These are phyloP conservation scores for Globisporangium recalcitrans DNA, from an alignment of 352 stramenopile species.

Conservation along the genomic window DNA sequence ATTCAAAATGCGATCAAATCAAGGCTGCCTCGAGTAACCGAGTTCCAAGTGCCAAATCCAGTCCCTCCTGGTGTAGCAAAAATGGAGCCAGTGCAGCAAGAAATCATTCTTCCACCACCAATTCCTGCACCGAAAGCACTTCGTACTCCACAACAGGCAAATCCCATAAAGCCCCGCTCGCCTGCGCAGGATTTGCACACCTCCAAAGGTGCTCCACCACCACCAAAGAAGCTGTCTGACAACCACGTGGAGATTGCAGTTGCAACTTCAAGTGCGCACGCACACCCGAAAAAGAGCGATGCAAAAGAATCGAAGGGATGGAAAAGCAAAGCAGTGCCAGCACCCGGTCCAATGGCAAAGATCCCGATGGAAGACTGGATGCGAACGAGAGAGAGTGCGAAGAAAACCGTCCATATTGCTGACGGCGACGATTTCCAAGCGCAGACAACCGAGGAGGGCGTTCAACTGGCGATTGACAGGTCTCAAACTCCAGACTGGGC, in stretches of 20 bases:
- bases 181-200: not conserved
- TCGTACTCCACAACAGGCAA: not conserved
- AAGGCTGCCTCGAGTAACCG: conserved; percentile 33
- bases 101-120: conserved; percentile 25
- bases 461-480: conserved; percentile 35
- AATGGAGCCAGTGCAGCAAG: conserved; percentile 3
- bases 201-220: not conserved
- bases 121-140: conserved; percentile 9
- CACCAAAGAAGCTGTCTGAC: not conserved
- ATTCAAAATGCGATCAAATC: conserved; percentile 68
- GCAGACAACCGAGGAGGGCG: not conserved
- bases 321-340: conserved; percentile 41
- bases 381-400: conserved; percentile 50
- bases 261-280: not conserved
- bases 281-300: conserved; percentile 11
- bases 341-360: conserved; percentile 44
- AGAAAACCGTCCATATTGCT: conserved; percentile 32
- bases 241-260: not conserved
- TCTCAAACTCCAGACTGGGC: conserved; percentile 62
- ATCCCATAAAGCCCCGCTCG: not conserved
- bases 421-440: conserved; percentile 4
- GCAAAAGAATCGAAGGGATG: conserved; percentile 28
- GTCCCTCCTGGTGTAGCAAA: conserved; percentile 18
- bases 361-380: conserved; percentile 75
- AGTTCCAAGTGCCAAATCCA: conserved; percentile 24